phyloP scores from a whole-genome alignment of 345 rosid species.

The Aquilaria malaccensis region DNA sequence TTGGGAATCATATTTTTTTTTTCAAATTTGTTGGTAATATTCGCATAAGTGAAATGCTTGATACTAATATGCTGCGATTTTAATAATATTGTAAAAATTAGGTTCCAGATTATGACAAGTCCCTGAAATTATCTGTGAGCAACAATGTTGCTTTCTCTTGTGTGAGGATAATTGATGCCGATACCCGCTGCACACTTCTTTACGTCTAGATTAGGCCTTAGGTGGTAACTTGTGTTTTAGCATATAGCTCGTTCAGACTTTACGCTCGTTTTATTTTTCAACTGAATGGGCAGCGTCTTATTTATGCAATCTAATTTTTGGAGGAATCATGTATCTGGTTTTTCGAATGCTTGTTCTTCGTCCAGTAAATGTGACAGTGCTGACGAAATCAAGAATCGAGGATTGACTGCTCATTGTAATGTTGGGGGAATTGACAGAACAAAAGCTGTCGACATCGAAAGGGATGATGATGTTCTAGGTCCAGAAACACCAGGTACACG shows the following conservation, averaged over 20 bases:
- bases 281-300: too few relatives aligned
- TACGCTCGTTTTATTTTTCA: too few relatives aligned
- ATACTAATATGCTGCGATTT: too few relatives aligned
- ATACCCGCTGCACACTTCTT: neutral
- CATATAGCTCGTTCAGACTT: too few relatives aligned
- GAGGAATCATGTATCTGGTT: slow-evolving; percentile 33
- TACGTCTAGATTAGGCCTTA: neutral
- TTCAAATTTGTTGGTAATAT: too few relatives aligned
- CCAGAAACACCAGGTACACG: slow-evolving; percentile 76
- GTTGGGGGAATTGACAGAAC: slow-evolving; percentile 19
- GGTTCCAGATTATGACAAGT: too few relatives aligned
- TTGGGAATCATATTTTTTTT: too few relatives aligned
- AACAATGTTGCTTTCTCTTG: too few relatives aligned
- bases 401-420: slow-evolving; percentile 11
- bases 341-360: slow-evolving; percentile 16
- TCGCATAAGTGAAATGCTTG: too few relatives aligned
- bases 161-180: too few relatives aligned
- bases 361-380: slow-evolving; percentile 17
- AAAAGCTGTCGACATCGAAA: slow-evolving; percentile 13
- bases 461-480: slow-evolving; percentile 36
- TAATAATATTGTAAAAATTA: too few relatives aligned
- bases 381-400: slow-evolving; percentile 16
- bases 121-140: too few relatives aligned
- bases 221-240: neutral
- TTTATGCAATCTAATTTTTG: neutral